Evolutionary conservation across 257 asterid species (phyloP).

Genomic region (Catharanthus roseus): DNA sequence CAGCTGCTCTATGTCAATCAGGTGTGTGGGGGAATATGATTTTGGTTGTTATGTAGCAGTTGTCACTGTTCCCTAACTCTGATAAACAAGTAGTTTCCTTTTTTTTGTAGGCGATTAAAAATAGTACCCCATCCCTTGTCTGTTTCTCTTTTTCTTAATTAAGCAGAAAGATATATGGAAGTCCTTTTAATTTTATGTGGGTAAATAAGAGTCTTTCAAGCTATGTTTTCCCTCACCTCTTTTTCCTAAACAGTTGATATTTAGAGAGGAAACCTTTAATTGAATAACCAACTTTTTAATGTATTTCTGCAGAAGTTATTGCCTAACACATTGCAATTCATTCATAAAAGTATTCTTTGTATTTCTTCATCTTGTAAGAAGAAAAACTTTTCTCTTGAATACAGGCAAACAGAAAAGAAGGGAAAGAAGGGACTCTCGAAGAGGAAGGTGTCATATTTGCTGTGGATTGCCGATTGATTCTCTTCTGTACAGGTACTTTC

Average conservation of each 20-base stretch:
- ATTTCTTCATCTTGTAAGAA: background rate
- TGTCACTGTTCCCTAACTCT: background rate
- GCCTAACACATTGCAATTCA: background rate
- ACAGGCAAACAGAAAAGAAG: conserved; percentile 42
- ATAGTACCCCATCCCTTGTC: background rate
- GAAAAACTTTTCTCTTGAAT: background rate
- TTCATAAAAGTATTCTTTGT: background rate
- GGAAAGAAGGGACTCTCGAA: conserved; percentile 25
- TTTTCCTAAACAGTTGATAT: background rate
- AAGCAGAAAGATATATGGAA: background rate
- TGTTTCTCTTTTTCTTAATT: background rate
- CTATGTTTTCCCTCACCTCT: background rate
- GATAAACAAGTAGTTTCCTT: background rate
- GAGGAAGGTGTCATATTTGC: conserved; percentile 62
- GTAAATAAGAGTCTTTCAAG: background rate
- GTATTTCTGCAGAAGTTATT: background rate
- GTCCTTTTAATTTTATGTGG: background rate
- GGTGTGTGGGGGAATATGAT: conserved; percentile 30
- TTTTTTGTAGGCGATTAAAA: background rate
- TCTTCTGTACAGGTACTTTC: conserved; percentile 66
- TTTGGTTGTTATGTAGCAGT: background rate
- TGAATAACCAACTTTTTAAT: background rate
- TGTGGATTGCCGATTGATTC: conserved; percentile 56
- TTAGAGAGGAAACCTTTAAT: background rate
- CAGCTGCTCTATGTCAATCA: conserved; percentile 37